Conservation (phyloP, 345 rosid species). For the Bretschneidera sinensis region DNA sequence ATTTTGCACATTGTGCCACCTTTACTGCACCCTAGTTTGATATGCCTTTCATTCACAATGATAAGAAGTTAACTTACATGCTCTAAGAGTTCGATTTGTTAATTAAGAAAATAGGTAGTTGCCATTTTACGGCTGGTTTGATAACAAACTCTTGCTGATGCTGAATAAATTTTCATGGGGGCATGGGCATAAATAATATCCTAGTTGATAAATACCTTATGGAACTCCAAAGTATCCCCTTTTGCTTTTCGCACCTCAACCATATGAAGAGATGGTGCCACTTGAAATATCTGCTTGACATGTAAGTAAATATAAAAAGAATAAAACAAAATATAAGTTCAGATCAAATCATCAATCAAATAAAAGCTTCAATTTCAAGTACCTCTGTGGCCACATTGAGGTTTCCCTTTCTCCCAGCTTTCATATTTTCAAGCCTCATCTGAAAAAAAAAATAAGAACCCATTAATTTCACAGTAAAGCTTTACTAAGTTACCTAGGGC, state of each 20-base stretch:
- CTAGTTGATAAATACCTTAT: constrained; percentile 43
- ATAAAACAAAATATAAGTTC: not conserved
- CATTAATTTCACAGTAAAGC: not conserved
- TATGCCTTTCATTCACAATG: too few relatives aligned
- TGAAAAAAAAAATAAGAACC: constrained; percentile 17
- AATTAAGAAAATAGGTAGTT: not conserved
- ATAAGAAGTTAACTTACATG: not conserved
- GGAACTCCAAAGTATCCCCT: constrained; percentile 96
- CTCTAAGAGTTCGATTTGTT: not conserved
- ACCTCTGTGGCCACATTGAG: constrained; percentile 91
- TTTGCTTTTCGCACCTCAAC: constrained; percentile 89
- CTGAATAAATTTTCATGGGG: too few relatives aligned
- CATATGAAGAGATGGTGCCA: constrained; percentile 93
- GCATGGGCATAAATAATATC: too few relatives aligned
- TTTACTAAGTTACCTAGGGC: not conserved
- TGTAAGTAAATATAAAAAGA: constrained; percentile 3
- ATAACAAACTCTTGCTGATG: too few relatives aligned
- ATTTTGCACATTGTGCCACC: too few relatives aligned
- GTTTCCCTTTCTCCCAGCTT: constrained; percentile 94
- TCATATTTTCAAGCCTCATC: constrained; percentile 89
- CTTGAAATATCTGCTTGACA: constrained; percentile 72
- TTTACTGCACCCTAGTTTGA: too few relatives aligned
- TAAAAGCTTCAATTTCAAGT: constrained; percentile 5
- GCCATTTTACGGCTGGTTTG: too few relatives aligned
- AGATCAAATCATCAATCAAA: not conserved